Base-by-base conservation (phyloP, 23 red algal species). In the Gracilaria vermiculophylla region DNA sequence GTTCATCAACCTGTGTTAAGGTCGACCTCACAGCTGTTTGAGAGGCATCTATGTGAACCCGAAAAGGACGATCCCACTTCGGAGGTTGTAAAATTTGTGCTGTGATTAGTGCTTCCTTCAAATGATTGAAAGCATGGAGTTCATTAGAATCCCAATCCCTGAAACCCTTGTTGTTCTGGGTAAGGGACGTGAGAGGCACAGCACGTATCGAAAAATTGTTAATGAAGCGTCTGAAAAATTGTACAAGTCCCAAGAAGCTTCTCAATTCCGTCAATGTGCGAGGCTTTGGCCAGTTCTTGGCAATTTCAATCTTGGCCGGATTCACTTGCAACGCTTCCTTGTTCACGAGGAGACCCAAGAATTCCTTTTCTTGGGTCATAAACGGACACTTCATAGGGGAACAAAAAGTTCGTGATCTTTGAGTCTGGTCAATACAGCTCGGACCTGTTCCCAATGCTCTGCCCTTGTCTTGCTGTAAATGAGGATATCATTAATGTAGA, bases 401-500 rank as follows among this genome's bases (percentile, higher is more conserved):
- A 57, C 66, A 2, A 76, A 88, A 10, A 77, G 51, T 36, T 76
- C 29, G 0, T 88, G 15, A 36, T 24, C 34, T 21, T 39, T 27
- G 13, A 88, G 83, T 57, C 71, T 41, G 39, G 0, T 40, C 34
- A 76, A 41, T 12, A 73, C 83, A 29, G 33, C 16, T 14, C 51
- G 25, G 39, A 88, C 4, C 43, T 73, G 9, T 11, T 73, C 49
- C 5, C 51, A 41, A 51, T 88, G 83, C 2, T 76, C 27, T 49
- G 76, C 1, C 37, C 31, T 35, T 36, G 83, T 73, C 17, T 76
- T 39, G 16, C 32, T 76, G 50, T 55, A 88, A 10, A 88, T 49
- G 0, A 85, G 57, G 0, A 85, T 14, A 54, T 85, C 80, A 53
- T 85, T 37, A 23, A 1, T 27, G 70, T 70, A 69, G 24, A 80